Conservation (phyloP, 352 stramenopile species). For the Phytophthora hybrid region DNA sequence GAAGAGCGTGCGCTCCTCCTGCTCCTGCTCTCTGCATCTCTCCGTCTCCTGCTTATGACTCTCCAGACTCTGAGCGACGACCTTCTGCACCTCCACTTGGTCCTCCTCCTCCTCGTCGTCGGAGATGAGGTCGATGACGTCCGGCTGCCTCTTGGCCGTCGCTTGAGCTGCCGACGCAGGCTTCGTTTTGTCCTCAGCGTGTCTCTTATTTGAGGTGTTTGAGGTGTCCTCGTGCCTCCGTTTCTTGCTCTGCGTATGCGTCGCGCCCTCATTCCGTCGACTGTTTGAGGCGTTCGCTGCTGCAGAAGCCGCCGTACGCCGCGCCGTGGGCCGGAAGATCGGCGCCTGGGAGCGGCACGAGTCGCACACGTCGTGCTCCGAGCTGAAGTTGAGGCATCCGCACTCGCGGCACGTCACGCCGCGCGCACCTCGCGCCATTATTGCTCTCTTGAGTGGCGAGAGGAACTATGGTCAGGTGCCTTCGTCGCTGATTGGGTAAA, state of each 20-base stretch:
- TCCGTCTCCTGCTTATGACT: background rate
- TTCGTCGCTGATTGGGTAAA: slow-evolving; percentile 17
- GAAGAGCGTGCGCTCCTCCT: slow-evolving; percentile 7
- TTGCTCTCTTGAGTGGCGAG: background rate
- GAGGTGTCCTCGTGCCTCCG: background rate
- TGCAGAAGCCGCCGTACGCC: background rate
- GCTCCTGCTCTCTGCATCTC: background rate
- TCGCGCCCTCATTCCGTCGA: background rate
- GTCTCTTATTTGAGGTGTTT: background rate
- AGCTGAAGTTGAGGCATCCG: slow-evolving; percentile 58
- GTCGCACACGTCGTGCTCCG: slow-evolving; percentile 40
- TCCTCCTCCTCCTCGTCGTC: slow-evolving; percentile 27
- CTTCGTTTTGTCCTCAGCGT: background rate
- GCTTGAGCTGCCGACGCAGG: background rate
- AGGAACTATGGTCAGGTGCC: background rate
- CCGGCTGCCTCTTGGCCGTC: slow-evolving; percentile 2
- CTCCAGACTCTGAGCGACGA: background rate
- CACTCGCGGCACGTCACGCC: slow-evolving; percentile 50
- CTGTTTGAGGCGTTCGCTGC: background rate
- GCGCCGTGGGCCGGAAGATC: slow-evolving; percentile 17
- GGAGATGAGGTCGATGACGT: slow-evolving; percentile 40
- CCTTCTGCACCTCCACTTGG: slow-evolving; percentile 12
- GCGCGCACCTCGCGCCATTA: slow-evolving; percentile 29
- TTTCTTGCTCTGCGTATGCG: background rate
- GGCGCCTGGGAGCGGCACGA: slow-evolving; percentile 32